Percentiles rank a stretch among this genome's conserved stretches.
Conservation (phyloP, 345 rosid species). For the Combretum micranthum region DNA sequence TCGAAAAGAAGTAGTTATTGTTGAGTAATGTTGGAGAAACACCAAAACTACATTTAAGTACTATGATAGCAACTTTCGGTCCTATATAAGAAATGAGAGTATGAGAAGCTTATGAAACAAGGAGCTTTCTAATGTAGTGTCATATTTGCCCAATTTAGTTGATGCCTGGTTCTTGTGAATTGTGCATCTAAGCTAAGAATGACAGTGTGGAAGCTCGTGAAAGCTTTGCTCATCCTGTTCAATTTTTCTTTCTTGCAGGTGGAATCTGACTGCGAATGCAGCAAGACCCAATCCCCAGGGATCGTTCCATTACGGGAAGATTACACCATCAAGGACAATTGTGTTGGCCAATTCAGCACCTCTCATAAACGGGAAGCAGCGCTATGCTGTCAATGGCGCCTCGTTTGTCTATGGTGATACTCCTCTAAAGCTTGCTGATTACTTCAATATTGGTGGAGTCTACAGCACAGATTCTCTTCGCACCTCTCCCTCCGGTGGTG, state of each 20-base stretch:
- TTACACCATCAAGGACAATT: constrained; percentile 14
- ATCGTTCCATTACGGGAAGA: constrained; percentile 23
- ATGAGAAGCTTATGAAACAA: background rate
- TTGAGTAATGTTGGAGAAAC: too few relatives aligned
- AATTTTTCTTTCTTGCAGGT: constrained; percentile 9
- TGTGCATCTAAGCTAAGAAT: too few relatives aligned
- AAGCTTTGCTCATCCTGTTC: background rate
- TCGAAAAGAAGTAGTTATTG: too few relatives aligned
- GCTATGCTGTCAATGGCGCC: constrained; percentile 16
- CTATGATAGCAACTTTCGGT: too few relatives aligned
- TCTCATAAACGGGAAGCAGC: constrained; percentile 18
- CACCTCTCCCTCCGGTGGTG: constrained; percentile 9
- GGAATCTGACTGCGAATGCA: constrained; percentile 24
- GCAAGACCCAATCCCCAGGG: constrained; percentile 26
- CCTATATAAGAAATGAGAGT: too few relatives aligned
- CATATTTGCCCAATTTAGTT: background rate
- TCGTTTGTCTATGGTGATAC: constrained; percentile 17
- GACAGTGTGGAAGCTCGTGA: too few relatives aligned
- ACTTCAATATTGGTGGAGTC: constrained; percentile 20
- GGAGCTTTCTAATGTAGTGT: background rate
- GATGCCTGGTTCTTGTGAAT: too few relatives aligned
- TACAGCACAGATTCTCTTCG: constrained; percentile 14
- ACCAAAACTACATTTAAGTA: too few relatives aligned
- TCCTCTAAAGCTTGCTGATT: constrained; percentile 22
- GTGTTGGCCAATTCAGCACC: constrained; percentile 19